Conservation (phyloP, 345 rosid genomes). For the Sonneratia caseolaris region DNA sequence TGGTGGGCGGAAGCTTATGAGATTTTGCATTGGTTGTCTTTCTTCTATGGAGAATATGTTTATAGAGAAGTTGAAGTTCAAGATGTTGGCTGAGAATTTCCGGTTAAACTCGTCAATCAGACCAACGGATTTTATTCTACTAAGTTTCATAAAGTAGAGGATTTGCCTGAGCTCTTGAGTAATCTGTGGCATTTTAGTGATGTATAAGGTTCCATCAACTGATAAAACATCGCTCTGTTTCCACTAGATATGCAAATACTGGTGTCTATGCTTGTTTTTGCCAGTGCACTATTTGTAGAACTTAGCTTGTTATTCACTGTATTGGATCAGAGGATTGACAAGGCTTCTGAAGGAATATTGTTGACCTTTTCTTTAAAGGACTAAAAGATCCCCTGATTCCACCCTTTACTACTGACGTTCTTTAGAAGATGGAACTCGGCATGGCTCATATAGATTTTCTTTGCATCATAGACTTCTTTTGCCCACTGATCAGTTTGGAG, state of each 20-base stretch:
- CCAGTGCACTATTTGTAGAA: background rate
- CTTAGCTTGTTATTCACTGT: too few relatives aligned
- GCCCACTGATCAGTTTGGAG: background rate
- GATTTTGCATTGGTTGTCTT: background rate
- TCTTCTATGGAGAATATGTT: background rate
- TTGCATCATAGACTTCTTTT: slow-evolving; percentile 2
- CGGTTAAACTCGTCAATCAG: background rate
- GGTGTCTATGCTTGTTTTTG: background rate
- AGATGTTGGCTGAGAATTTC: background rate
- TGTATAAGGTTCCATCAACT: background rate
- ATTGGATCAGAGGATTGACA: background rate
- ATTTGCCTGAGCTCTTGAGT: background rate
- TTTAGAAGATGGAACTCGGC: background rate
- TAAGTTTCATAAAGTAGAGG: background rate
- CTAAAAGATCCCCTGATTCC: background rate
- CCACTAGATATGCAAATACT: background rate
- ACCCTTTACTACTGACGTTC: background rate
- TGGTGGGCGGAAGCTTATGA: background rate
- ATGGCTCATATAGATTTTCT: background rate
- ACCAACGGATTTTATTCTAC: too few relatives aligned
- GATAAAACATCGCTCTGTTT: background rate
- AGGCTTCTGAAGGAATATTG: background rate
- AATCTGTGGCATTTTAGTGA: background rate
- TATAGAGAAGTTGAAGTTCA: background rate
- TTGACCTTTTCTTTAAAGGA: background rate